Evolutionary conservation across 2,329 filamentous ascomycete genomes (phyloP), one percentile per base, ranked within the genome.

Genomic region (Colletotrichum liaoningense): DNA sequence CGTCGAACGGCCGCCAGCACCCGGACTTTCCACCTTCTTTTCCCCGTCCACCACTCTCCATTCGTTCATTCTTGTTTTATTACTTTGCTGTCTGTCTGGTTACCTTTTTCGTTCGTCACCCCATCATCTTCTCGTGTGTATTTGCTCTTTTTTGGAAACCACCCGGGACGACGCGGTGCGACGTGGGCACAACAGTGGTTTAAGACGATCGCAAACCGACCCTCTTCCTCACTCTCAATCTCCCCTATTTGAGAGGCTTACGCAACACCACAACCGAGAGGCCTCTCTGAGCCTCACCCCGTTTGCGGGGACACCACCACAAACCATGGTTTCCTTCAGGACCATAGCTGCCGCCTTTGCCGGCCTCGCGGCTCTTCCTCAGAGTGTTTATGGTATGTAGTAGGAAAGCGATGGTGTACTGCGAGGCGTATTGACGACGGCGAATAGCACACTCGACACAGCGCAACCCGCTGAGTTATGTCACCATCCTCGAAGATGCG

Each of bases 381-480:
- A 80, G 46, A 77, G 79, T 59, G 80, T 79, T 26, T 62, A 80
- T 76, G 79, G 82, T 83, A 76, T 54, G 80, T 77, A 12, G 22
- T 26, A 5, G 14, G 12, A 24, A 28, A 11, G 28, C 14, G 57
- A 54, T 7, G 24, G n/a, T 12, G 19, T 42, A n/a, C 7, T 33
- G 33, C 16, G 16, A 30, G 14, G 26, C 35, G 59, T 56, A 33
- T 49, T 49, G 42, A 49, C 42, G 42, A n/a, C 42, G 42, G 19
- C 49, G 28, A 16, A 14, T 52, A 91, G 93, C 92, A 76, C 90
- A 93, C 81, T 97, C 95, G 0, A 87, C 89, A 63, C 89, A 91
- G 75, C 90, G 96, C 77, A 94, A 94, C 79, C 94, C 95, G 38
- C 87, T 99, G 75, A 90, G 88, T 77, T 91, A 93, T 79, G 86